These are phyloP conservation scores for Coemansia furcata DNA, from an alignment of 192 early-diverging fungal species.

Conservation along the genomic window DNA sequence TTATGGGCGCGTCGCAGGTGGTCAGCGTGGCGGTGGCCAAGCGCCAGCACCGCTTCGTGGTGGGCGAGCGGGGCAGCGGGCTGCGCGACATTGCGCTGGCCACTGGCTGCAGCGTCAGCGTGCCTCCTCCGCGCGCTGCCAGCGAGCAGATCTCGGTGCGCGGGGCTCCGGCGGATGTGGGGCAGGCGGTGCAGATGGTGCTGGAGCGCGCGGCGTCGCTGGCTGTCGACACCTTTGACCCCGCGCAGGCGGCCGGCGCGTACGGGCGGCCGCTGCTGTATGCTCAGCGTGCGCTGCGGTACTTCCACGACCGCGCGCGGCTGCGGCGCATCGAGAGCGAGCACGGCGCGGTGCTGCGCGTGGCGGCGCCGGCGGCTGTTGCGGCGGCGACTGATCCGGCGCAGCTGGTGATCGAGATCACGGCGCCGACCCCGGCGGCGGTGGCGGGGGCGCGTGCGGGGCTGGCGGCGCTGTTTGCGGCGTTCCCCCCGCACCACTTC, in stretches of 20 bases:
- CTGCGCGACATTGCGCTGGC: slow-evolving; percentile 79
- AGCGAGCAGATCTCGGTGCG: slow-evolving; percentile 77
- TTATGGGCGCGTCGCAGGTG: slow-evolving; percentile 65
- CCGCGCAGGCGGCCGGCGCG: slow-evolving; percentile 54
- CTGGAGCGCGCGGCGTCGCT: slow-evolving; percentile 81
- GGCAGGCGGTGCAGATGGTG: slow-evolving; percentile 72
- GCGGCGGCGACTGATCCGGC: slow-evolving; percentile 37
- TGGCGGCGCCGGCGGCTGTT: slow-evolving; percentile 49
- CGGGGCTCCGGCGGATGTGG: slow-evolving; percentile 70
- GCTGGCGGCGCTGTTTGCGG: slow-evolving; percentile 55
- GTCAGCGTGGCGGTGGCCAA: slow-evolving; percentile 76
- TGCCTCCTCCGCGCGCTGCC: slow-evolving; percentile 68
- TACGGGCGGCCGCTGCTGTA: slow-evolving; percentile 54
- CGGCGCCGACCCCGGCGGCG: slow-evolving; percentile 62
- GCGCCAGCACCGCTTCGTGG: slow-evolving; percentile 89
- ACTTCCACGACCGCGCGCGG: slow-evolving; percentile 67
- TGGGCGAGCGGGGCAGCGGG: slow-evolving; percentile 74
- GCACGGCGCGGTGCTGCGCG: slow-evolving; percentile 58
- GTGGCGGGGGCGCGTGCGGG: slow-evolving; percentile 65
- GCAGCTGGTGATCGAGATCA: slow-evolving; percentile 69
- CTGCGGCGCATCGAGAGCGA: slow-evolving; percentile 79
- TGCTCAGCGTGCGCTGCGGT: slow-evolving; percentile 67
- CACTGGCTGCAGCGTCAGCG: slow-evolving; percentile 84
- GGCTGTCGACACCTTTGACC: slow-evolving; percentile 69
- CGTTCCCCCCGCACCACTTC: slow-evolving; percentile 60